Base-by-base conservation (phyloP, 768 basidiomycete species). In the Mycena indigotica region DNA sequence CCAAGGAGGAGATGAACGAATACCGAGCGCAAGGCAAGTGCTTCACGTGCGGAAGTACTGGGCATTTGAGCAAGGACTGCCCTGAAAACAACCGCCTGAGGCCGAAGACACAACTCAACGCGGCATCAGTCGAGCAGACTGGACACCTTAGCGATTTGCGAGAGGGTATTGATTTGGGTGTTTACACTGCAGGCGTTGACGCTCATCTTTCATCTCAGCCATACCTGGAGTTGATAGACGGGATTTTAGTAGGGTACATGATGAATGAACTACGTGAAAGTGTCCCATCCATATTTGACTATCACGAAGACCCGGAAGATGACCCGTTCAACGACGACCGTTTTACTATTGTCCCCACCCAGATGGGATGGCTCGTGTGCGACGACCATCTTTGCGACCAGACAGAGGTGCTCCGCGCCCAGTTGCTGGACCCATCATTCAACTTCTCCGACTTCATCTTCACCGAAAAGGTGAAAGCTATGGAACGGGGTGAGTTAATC, bases 41-140 rank as follows among this genome's bases (percentile, higher is more conserved):
- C 39, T 61, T 61, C 24, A 55, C 32, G 5, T 61, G 60, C 29
- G 32, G 25, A 3, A 21, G 35, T 1, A 52, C 54, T 1, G 55
- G 46, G 2, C 60, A 61, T 25, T 48, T 61, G 55, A 52, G 45
- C 50, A 56, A 61, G 28, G 60, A 61, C 19, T 61, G 60, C 23
- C 60, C 60, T 10, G 32, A 48, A 19, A 50, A 58, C 28, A 58
- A 54, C 17, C 8, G 24, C 13, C 23, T 58, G 1, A 53, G 35
- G 28, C 57, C 57, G 13, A 10, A 16, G 15, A 53, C 30, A 15
- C 8, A 23, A 24, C 26, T 2, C 30, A 44, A 3, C 2, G 44
- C 57, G 2, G 29, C 54, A 12, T 53, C 52, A 1, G 46, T 58
- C 21, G 52, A 53, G 3, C 40, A 54, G 3, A 26, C 53, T 5